Evolutionary conservation across 73 alveolate species (phyloP).

Genomic region (Tetrahymena malaccensis): DNA sequence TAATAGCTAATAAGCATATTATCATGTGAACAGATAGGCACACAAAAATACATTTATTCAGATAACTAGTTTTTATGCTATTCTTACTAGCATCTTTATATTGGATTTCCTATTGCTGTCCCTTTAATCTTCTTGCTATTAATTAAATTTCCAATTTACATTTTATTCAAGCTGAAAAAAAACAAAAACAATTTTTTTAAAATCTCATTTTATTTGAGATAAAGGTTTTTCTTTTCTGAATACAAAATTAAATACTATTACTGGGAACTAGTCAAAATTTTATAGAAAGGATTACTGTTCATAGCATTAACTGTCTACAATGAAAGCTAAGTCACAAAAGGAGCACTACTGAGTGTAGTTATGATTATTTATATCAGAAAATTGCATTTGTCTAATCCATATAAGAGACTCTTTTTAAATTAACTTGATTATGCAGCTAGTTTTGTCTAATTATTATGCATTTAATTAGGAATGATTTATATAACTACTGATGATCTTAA

Average conservation of each 20-base stretch:
- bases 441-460: background rate
- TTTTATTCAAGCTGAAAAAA: background rate
- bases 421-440: background rate
- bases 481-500: background rate
- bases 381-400: background rate
- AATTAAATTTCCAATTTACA: background rate
- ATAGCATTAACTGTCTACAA: background rate
- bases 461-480: background rate
- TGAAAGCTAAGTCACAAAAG: background rate
- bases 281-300: background rate
- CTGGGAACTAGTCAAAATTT: background rate
- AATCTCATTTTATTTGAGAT: background rate
- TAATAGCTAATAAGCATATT: background rate
- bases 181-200: background rate
- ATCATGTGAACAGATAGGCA: background rate
- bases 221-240: background rate
- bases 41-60: background rate
- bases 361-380: background rate
- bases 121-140: background rate
- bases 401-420: background rate
- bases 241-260: background rate
- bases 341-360: background rate
- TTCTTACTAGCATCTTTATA: background rate
- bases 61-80: background rate
- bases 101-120: background rate